A percentile compares a stretch with the other conserved stretches of the same genome.
Conservation (phyloP, 805 yeast species). For the Naumovozyma castellii region DNA sequence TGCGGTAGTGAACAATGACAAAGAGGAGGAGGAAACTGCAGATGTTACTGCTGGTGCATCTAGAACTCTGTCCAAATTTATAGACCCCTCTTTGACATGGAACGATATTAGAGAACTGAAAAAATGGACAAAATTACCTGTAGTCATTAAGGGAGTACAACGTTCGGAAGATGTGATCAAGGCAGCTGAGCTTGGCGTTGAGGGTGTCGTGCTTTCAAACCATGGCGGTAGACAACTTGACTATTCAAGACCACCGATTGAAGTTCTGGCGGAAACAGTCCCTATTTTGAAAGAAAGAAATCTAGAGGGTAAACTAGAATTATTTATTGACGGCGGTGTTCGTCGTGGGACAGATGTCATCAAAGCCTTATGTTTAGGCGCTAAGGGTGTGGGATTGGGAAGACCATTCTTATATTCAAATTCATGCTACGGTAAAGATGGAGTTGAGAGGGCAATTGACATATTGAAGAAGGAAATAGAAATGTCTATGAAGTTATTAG, state of each 20-base stretch:
- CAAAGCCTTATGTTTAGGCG: constrained; percentile 61
- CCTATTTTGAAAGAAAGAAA: constrained; percentile 40
- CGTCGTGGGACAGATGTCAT: constrained; percentile 59
- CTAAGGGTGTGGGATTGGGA: constrained; percentile 63
- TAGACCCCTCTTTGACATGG: constrained; percentile 63
- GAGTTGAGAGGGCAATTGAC: constrained; percentile 51
- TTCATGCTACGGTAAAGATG: constrained; percentile 53
- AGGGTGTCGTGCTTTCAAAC: constrained; percentile 76
- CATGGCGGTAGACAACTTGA: constrained; percentile 90
- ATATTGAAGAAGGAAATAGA: constrained; percentile 60
- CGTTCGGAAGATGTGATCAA: constrained; percentile 65
- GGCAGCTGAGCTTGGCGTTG: constrained; percentile 63
- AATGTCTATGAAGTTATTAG: constrained; percentile 73
- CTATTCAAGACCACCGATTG: constrained; percentile 69
- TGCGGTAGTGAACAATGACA: constrained; percentile 39
- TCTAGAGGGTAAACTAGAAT: constrained; percentile 42
- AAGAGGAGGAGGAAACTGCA: constrained; percentile 13
- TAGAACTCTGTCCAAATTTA: constrained; percentile 75
- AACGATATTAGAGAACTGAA: constrained; percentile 50
- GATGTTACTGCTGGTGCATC: constrained; percentile 72
- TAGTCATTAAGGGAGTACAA: constrained; percentile 77
- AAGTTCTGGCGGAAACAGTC: constrained; percentile 62
- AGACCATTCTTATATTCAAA: constrained; percentile 61
- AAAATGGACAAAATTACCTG: constrained; percentile 50
- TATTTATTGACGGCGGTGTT: constrained; percentile 61